Conservation (phyloP, 2,329 filamentous ascomycete genomes). For the Pseudocercospora eumusae region DNA sequence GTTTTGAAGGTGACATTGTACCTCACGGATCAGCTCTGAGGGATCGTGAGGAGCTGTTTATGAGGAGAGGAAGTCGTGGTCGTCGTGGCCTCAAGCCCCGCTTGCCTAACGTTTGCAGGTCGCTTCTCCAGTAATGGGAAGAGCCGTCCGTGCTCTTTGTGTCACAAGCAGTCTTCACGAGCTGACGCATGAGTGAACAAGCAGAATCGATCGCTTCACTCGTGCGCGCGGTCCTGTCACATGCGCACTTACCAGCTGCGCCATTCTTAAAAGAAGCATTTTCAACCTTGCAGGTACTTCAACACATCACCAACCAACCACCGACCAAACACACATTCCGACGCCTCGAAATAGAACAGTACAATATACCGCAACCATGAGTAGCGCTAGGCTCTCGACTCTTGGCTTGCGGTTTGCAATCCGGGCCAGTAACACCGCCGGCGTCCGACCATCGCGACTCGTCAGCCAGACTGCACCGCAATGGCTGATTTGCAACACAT, state of each 20-base stretch:
- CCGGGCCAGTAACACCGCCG: not conserved
- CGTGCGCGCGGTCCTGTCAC: not conserved
- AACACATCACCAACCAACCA: not conserved
- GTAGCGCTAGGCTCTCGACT: not conserved
- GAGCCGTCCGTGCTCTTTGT: conserved; percentile 9
- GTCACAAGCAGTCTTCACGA: not conserved
- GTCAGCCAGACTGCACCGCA: not conserved
- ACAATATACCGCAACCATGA: not conserved
- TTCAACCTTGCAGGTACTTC: conserved; percentile 8
- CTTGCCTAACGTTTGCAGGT: conserved; percentile 2
- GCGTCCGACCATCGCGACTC: not conserved
- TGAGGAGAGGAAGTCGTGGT: not conserved
- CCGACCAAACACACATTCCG: not conserved
- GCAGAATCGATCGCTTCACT: conserved; percentile 4
- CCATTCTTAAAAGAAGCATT: conserved; percentile 2
- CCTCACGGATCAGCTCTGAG: not conserved
- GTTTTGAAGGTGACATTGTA: conserved; percentile 6
- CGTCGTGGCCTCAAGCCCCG: not conserved
- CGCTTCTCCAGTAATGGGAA: not conserved
- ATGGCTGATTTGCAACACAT: not conserved
- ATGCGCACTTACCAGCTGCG: not conserved
- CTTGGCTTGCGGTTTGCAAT: not conserved
- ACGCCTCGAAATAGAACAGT: not conserved
- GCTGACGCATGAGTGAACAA: conserved; percentile 4
- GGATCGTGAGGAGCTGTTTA: not conserved